A percentile compares a stretch with the other conserved stretches of the same genome.
phyloP scores from a whole-genome alignment of 805 yeast genomes.

The Priceomyces fermenticarens region DNA sequence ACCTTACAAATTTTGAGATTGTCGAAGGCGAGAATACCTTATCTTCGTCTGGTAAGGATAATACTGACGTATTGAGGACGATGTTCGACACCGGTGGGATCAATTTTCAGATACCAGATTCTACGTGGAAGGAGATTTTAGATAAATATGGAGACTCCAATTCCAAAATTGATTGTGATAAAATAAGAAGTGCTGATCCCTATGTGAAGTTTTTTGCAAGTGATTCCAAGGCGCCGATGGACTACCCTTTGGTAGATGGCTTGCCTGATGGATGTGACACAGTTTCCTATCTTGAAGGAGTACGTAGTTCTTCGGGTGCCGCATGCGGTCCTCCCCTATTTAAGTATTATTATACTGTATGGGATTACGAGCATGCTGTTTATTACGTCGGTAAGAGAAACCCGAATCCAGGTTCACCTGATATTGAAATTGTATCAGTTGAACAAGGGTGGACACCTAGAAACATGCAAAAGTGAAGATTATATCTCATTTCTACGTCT shows the following conservation, averaged over 20 bases:
- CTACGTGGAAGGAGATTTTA: not conserved
- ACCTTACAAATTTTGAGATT: not conserved
- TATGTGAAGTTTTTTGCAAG: not conserved
- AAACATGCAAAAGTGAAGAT: no score
- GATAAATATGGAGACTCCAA: not conserved
- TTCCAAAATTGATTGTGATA: not conserved
- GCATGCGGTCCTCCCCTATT: not conserved
- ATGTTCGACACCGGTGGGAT: conserved; percentile 6
- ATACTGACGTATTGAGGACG: not conserved
- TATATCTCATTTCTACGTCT: no score
- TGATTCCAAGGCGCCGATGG: not conserved
- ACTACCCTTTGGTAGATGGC: not conserved
- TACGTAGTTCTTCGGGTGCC: not conserved
- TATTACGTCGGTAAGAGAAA: conserved; percentile 1
- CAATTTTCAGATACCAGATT: not conserved
- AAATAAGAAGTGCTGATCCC: not conserved
- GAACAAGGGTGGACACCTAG: not conserved
- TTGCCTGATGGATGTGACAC: not conserved
- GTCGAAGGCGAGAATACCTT: not conserved
- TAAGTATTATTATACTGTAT: conserved; percentile 1
- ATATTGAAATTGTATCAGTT: conserved; percentile 1
- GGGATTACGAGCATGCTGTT: conserved; percentile 3
- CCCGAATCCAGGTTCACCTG: conserved; percentile 3
- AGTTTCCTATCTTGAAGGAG: not conserved
- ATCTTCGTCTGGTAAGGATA: not conserved